Evolutionary conservation across 495 filamentous ascomycete genomes (phyloP), one percentile per base, ranked within the genome.

Genomic region (Collariella sp.): DNA sequence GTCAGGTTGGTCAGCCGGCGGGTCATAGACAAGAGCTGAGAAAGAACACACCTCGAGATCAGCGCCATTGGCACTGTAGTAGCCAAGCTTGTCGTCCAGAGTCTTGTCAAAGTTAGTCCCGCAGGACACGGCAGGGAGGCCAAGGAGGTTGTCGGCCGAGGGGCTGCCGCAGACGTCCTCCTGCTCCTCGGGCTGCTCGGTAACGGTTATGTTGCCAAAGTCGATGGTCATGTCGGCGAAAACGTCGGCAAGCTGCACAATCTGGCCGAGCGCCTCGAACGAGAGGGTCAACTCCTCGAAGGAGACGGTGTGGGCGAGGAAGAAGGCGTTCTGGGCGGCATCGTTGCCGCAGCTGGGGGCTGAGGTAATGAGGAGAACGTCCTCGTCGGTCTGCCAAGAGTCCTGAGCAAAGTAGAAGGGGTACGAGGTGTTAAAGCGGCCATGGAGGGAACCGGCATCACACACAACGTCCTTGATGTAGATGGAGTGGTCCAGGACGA

Each of bases 401-500:
- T 40, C 19, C 36, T 50, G 26, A 24, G 49, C 49, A 23, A 23
- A 52, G 23, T 24, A 39, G 36, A 41, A 52, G 22, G 49, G 35
- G 15, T 29, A 46, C 11, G 26, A 24, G 7, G 36, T 40, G 39
- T 48, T 55, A 23, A 60, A 60, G 41, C 38, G 20, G 26, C 44
- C 57, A 5, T 33, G 43, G 16, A 60, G 29, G 11, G 29, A 16
- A 20, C 47, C 57, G 4, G 15, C 29, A 5, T 43, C 34, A 35
- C 57, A 60, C 1, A 38, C 36, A 2, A 55, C 43, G 18, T 47
- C 42, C 13, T 7, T 40, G 40, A 60, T 54, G 31, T 40, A 55
- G 34, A 55, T 55, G 22, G 57, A 60, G 29, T 60, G 52, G 23
- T 60, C 47, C 7, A 56, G 52, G 5, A 40, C 52, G 13, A 60